Base-by-base conservation (phyloP, 495 filamentous ascomycete genomes). In the Talaromyces proteolyticus region DNA sequence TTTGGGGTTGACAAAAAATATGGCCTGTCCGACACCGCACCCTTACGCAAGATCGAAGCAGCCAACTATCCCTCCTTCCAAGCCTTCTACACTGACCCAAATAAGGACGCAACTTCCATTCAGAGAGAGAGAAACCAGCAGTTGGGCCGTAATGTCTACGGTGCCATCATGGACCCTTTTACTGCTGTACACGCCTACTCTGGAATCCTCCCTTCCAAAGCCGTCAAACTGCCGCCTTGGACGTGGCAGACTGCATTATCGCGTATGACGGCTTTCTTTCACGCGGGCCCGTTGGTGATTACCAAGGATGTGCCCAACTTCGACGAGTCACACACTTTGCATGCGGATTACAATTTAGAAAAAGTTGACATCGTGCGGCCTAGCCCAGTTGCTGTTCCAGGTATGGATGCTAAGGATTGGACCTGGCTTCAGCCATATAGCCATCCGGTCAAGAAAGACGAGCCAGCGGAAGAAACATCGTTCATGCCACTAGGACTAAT, bases 191-290 rank as follows among this genome's bases (percentile, higher is more conserved):
- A 74, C 42, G 63, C 48, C 0, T 78, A 72, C 55, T 56, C 59
- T 5, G 23, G 24, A 12, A 54, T 78, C 8, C 62, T 75, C 1
- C 75, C 76, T 1, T 49, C 58, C 3, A 42, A 45, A 1, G 14
- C 38, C 0, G 61, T 79, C 0, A 21, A 41, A 2, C 60, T 81
- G 2, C 68, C 71, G 0, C 6, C 57, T 0, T 79, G 74, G 74
- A 71, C 68, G 0, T 62, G 61, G 57, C 55, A 79, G 42, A 11
- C 17, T 2, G 75, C 75, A 0, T 37, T 79, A 40, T 47, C 47
- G 3, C 51, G 50, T 0, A 78, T 80, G 64, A 70, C 65, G 0
- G 70, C 74, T 0, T 78, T 78, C 53, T 73, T 76, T 50, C 61
- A 62, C 36, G 26, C 64, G 2, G 76, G 76, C 0, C 76, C 76